Base-by-base conservation (phyloP, 306 rosid genomes). In the Mimosa pudica region DNA sequence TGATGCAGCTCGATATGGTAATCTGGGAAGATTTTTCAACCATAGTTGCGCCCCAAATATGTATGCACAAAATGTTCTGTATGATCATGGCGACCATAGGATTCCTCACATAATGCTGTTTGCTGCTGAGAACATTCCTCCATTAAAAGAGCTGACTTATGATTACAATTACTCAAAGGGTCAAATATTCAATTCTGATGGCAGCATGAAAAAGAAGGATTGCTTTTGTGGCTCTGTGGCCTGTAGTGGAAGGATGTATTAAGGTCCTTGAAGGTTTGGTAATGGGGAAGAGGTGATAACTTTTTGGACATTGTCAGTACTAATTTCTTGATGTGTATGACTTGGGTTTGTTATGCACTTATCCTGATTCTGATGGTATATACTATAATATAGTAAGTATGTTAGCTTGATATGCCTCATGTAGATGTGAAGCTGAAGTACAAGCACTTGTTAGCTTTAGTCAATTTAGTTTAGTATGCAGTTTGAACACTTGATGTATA, bases 41-140 rank as follows among this genome's bases (percentile, higher is more conserved):
- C 94, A 90, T 35, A 84, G 97, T 42, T 93, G 96, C 47, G 85
- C 91, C 7, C 97, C 92, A 13, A 93, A 90, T 83, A 90, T 90
- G 18, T 89, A 84, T 78, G 96, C 88, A 12, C 92, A 90, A 71
- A 82, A 86, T 73, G 92, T 93, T 14, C 85, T 90, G 2, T 88
- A 77, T 77, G 94, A 92, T 84, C 90, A 90, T 10, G 89, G 82
- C 48, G 94, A 89, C 74, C 73, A 10, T 57, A 88, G 94, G 80
- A 84, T 90, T 80, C 91, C 96, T 9, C 96, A 90, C 82, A 84
- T 89, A 52, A 90, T 90, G 92, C 71, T 93, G 65, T 93, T 89
- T 70, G 90, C 94, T 0, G 90, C 82, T 0, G 91, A 90, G 72
- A 85, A 88, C 77, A 89, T 93, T 80, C 91, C 89, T 69, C 89